Evolutionary conservation across 1,284 basidiomycete genomes (phyloP).

Genomic region (Blastosporella zonata): DNA sequence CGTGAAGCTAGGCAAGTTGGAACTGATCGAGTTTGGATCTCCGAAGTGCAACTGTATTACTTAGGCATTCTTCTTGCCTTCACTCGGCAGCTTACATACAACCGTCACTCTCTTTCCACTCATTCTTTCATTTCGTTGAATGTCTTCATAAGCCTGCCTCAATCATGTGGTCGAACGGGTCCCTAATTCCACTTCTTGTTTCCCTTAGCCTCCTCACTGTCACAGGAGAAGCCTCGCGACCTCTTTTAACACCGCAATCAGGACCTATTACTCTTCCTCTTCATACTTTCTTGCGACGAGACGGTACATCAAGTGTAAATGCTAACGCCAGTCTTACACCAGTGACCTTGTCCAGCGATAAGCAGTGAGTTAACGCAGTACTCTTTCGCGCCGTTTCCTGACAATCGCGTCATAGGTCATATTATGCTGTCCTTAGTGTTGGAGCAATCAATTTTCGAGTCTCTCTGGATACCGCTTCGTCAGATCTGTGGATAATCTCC

Average conservation of each 20-base stretch:
- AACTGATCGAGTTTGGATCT: too few relatives aligned
- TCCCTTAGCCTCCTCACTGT: slow-evolving; percentile 14
- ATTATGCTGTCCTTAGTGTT: slow-evolving; percentile 55
- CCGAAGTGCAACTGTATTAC: too few relatives aligned
- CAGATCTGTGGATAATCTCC: slow-evolving; percentile 70
- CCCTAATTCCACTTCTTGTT: slow-evolving; percentile 12
- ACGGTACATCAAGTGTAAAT: slow-evolving; percentile 25
- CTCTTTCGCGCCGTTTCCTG: not conserved
- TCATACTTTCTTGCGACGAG: slow-evolving; percentile 24
- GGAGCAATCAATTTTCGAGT: slow-evolving; percentile 66
- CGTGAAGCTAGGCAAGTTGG: too few relatives aligned
- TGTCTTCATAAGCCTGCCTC: slow-evolving; percentile 13
- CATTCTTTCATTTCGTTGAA: slow-evolving; percentile 14
- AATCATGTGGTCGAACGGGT: slow-evolving; percentile 19
- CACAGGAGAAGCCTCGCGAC: slow-evolving; percentile 13
- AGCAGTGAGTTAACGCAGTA: slow-evolving; percentile 37
- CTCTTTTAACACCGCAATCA: slow-evolving; percentile 18
- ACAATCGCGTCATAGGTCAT: slow-evolving; percentile 45
- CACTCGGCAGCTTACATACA: slow-evolving; percentile 9
- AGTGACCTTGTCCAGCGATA: slow-evolving; percentile 43
- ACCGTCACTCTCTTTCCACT: slow-evolving; percentile 11
- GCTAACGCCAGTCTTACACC: slow-evolving; percentile 32
- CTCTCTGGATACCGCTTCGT: slow-evolving; percentile 74
- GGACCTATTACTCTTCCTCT: slow-evolving; percentile 28
- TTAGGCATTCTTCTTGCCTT: not conserved